Evolutionary conservation across 176 grass and related monocot genomes (phyloP).

Genomic region (Oryza longistaminata): DNA sequence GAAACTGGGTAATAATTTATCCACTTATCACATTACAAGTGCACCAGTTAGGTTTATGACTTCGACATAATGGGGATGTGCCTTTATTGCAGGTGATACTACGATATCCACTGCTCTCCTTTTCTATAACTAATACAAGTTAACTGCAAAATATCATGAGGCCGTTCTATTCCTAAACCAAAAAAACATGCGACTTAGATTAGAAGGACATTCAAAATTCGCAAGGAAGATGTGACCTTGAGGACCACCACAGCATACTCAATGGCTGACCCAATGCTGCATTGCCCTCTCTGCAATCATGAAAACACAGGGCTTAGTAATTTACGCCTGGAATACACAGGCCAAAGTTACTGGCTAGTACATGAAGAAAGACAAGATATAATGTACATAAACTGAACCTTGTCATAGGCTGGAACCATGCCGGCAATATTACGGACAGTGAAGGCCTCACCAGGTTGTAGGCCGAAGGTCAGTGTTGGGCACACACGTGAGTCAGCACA

Average conservation of each 20-base stretch:
- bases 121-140: not conserved
- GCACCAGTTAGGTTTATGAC: not conserved
- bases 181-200: not conserved
- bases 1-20: not conserved
- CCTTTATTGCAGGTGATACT: not conserved
- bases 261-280: conserved; percentile 52
- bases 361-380: conserved; percentile 6
- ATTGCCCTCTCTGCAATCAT: conserved; percentile 53
- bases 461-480: conserved; percentile 66
- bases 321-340: conserved; percentile 1
- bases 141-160: not conserved
- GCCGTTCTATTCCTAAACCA: not conserved
- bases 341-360: conserved; percentile 10
- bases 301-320: conserved; percentile 22
- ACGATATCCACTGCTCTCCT: not conserved
- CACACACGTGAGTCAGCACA: conserved; percentile 78
- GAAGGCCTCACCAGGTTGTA: conserved; percentile 85
- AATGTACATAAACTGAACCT: conserved; percentile 39
- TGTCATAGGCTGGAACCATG: conserved; percentile 58
- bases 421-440: conserved; percentile 65
- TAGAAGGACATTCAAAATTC: not conserved
- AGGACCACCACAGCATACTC: conserved; percentile 73
- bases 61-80: not conserved
- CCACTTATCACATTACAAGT: not conserved
- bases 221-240: conserved; percentile 50